Percentiles rank a stretch among this genome's conserved stretches.
Evolutionary conservation across 257 asterid genomes (phyloP).

Genomic region (Fraxinus anomala): DNA sequence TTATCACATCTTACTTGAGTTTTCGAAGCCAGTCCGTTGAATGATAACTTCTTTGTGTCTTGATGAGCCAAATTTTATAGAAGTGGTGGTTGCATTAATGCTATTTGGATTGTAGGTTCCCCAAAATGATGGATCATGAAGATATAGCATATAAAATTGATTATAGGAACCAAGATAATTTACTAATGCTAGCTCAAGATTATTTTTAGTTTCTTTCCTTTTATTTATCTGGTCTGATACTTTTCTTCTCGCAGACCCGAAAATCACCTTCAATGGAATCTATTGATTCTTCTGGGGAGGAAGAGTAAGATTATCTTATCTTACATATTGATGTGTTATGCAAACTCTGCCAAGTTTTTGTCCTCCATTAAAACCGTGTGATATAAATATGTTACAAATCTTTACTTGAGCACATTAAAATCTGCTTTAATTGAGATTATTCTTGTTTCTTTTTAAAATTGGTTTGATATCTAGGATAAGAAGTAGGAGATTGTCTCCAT

Average conservation of each 20-base stretch:
- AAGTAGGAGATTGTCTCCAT: neutral
- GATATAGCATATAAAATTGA: neutral
- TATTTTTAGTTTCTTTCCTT: slow-evolving; percentile 10
- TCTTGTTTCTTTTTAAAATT: neutral
- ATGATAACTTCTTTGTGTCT: neutral
- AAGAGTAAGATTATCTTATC: slow-evolving; percentile 72
- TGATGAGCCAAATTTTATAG: slow-evolving; percentile 8
- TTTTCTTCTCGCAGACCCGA: slow-evolving; percentile 54
- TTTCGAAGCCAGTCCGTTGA: neutral
- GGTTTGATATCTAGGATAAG: neutral
- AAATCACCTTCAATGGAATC: slow-evolving; percentile 74
- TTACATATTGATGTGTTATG: slow-evolving; percentile 19
- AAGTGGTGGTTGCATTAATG: neutral
- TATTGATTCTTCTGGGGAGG: slow-evolving; percentile 90
- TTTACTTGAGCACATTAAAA: slow-evolving; percentile 2
- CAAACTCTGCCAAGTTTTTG: slow-evolving; percentile 10
- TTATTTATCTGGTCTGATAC: slow-evolving; percentile 17
- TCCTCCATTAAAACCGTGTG: slow-evolving; percentile 13
- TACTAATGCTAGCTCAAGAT: slow-evolving; percentile 10
- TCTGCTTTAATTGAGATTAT: slow-evolving; percentile 11
- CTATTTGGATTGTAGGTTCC: slow-evolving; percentile 7
- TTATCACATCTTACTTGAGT: neutral
- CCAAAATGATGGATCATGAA: slow-evolving; percentile 16
- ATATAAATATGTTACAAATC: slow-evolving; percentile 4
- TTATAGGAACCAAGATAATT: slow-evolving; percentile 6